Evolutionary conservation across 495 filamentous ascomycete species (phyloP).

Genomic region (Penicillium malachiteum): DNA sequence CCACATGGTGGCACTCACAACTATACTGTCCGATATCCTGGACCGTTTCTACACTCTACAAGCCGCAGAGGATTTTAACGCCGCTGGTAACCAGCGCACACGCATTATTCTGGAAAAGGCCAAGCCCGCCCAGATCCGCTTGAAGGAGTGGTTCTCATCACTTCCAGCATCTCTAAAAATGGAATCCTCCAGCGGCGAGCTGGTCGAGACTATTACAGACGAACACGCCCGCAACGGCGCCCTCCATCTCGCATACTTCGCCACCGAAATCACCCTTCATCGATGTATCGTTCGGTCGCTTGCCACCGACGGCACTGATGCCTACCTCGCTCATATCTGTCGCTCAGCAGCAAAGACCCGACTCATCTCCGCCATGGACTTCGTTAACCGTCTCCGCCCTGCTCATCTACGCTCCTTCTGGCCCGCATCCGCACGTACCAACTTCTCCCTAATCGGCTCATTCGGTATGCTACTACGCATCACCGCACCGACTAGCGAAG

Average conservation of each 20-base stretch:
- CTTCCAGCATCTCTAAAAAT: slow-evolving; percentile 54
- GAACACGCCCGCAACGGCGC: slow-evolving; percentile 49
- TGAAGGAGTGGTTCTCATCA: slow-evolving; percentile 59
- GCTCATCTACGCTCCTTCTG: slow-evolving; percentile 56
- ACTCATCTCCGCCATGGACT: slow-evolving; percentile 57
- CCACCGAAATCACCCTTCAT: slow-evolving; percentile 61
- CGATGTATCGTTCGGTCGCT: slow-evolving; percentile 59
- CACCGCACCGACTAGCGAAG: slow-evolving; percentile 79
- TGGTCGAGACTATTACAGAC: slow-evolving; percentile 41
- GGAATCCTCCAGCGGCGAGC: slow-evolving; percentile 45
- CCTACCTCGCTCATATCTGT: slow-evolving; percentile 83
- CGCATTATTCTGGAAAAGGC: slow-evolving; percentile 58
- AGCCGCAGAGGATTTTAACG: slow-evolving; percentile 52
- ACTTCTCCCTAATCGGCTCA: slow-evolving; percentile 55
- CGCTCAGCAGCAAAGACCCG: slow-evolving; percentile 73
- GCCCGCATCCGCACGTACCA: slow-evolving; percentile 52
- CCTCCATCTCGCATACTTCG: slow-evolving; percentile 61
- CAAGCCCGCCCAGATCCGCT: slow-evolving; percentile 58
- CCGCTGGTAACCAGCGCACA: slow-evolving; percentile 49
- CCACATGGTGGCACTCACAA: slow-evolving; percentile 58
- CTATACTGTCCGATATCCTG: slow-evolving; percentile 60
- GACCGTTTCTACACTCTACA: slow-evolving; percentile 60
- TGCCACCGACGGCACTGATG: slow-evolving; percentile 41
- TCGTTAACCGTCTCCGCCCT: slow-evolving; percentile 56
- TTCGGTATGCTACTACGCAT: slow-evolving; percentile 75